phyloP scores from a whole-genome alignment of 257 asterid species.

The Anisodus acutangulus region DNA sequence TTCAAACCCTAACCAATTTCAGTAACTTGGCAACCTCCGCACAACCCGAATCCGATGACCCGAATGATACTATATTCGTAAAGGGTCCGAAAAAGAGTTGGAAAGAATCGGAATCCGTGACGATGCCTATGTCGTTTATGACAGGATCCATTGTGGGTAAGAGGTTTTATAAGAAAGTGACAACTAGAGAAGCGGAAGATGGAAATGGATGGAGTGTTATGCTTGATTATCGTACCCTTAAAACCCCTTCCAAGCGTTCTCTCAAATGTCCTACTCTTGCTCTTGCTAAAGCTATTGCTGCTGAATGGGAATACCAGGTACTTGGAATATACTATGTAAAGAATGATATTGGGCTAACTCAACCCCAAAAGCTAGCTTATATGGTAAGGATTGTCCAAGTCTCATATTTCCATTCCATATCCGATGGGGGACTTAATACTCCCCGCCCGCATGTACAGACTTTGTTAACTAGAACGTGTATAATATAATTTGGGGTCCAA shows the following conservation, averaged over 20 bases:
- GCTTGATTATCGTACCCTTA: slow-evolving; percentile 93
- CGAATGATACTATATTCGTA: slow-evolving; percentile 49
- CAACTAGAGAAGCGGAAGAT: slow-evolving; percentile 83
- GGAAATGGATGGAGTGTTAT: slow-evolving; percentile 91
- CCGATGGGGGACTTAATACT: too few species aligned
- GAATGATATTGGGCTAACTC: too few species aligned
- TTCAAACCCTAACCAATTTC: slow-evolving; percentile 43
- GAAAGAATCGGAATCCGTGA: slow-evolving; percentile 45
- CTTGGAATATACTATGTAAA: too few species aligned
- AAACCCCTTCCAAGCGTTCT: slow-evolving; percentile 79
- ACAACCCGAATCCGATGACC: slow-evolving; percentile 38
- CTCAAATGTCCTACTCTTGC: slow-evolving; percentile 80
- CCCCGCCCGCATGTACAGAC: too few species aligned
- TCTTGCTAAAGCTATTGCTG: slow-evolving; percentile 94
- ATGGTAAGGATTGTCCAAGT: too few species aligned
- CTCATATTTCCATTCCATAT: too few species aligned
- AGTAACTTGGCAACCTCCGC: slow-evolving; percentile 48
- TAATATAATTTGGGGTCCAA: too few species aligned
- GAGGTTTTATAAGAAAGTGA: slow-evolving; percentile 77
- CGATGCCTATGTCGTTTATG: slow-evolving; percentile 91
- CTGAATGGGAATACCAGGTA: slow-evolving; percentile 98
- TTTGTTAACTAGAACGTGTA: too few species aligned
- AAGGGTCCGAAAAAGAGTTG: slow-evolving; percentile 48
- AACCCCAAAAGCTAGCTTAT: too few species aligned
- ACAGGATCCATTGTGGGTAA: slow-evolving; percentile 97